Evolutionary conservation across 805 yeast species (phyloP), one percentile per base, ranked within the genome.

Genomic region (Suhomyces xylopsoci): DNA sequence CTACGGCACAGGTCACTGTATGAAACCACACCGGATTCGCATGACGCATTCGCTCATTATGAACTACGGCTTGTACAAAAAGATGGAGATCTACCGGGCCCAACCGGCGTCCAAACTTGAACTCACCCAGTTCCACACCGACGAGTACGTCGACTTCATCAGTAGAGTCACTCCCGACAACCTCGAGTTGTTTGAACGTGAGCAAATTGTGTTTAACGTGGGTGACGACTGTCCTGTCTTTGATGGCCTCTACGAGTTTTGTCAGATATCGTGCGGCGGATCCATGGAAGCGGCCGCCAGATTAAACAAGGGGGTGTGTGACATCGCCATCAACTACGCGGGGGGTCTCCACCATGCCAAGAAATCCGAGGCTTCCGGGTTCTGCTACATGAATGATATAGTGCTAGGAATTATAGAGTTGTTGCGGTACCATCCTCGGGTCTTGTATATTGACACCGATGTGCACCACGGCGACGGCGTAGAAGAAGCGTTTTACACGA

Each of bases 231-330:
- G 67, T 32, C 68, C 68, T 5, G 67, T 62, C 19, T 64, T 64
- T 42, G 67, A 63, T 46, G 68, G 68, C 14, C 57, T 64, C 30
- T 63, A 58, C 45, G 68, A 63, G 50, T 64, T 61, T 53, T 64
- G 67, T 30, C 61, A 63, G 7, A 63, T 64, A 12, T 57, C 62
- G 3, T 65, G 67, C 6, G 68, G 67, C 3, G 68, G 68, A 3
- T 61, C 66, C 40, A 64, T 64, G 68, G 68, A 64, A 43, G 68
- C 63, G 0, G 68, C 68, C 17, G 68, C 68, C 24, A 56, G 68
- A 15, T 51, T 63, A 50, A 64, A 64, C 55, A 49, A 66, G 9
- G 67, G 68, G 22, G 58, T 60, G 48, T 59, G 67, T 41, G 68
- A 64, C 51, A 58, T 64, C 40, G 66, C 67, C 46, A 63, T 64